These are phyloP conservation scores for Pisolithus albus DNA, from an alignment of 768 basidiomycete genomes.

Conservation along the genomic window DNA sequence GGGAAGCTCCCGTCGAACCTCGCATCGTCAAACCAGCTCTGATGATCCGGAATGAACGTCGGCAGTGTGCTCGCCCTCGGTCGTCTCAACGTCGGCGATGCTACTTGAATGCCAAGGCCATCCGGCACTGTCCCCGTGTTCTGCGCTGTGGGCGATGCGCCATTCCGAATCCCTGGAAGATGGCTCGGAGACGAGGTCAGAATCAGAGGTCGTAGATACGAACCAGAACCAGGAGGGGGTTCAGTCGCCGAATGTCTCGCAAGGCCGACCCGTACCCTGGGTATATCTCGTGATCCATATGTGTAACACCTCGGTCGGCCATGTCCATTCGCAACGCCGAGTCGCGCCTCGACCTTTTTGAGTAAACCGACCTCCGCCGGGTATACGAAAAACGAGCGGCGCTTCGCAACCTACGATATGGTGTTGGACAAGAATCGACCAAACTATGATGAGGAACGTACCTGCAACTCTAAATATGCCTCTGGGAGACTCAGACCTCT, in stretches of 20 bases:
- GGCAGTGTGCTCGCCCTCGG: slow-evolving; percentile 70
- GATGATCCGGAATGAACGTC: slow-evolving; percentile 61
- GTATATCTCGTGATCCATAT: slow-evolving; percentile 15
- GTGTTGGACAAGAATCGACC: slow-evolving; percentile 1
- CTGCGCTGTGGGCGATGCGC: slow-evolving; percentile 2
- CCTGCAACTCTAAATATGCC: slow-evolving; percentile 87
- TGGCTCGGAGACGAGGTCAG: slow-evolving; percentile 16
- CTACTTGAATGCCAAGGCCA: slow-evolving; percentile 17
- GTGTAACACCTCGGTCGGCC: slow-evolving; percentile 19
- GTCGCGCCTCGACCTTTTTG: slow-evolving; percentile 55
- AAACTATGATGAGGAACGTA: slow-evolving; percentile 6
- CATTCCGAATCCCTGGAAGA: slow-evolving; percentile 4
- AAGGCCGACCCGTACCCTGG: slow-evolving; percentile 8
- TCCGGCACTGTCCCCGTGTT: not conserved
- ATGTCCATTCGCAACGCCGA: slow-evolving; percentile 23
- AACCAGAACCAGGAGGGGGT: not conserved
- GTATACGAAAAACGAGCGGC: slow-evolving; percentile 90
- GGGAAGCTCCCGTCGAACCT: slow-evolving; percentile 96
- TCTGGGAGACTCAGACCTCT: slow-evolving; percentile 67
- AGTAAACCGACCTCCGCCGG: slow-evolving; percentile 70
- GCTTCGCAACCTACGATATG: slow-evolving; percentile 44
- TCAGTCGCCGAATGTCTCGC: slow-evolving; percentile 3
- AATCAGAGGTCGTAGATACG: slow-evolving; percentile 17
- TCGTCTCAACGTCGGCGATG: slow-evolving; percentile 26
- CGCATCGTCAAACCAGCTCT: slow-evolving; percentile 92